Conservation (phyloP, 1,139 yeast genomes). For the Saccharomyces pastorianus region DNA sequence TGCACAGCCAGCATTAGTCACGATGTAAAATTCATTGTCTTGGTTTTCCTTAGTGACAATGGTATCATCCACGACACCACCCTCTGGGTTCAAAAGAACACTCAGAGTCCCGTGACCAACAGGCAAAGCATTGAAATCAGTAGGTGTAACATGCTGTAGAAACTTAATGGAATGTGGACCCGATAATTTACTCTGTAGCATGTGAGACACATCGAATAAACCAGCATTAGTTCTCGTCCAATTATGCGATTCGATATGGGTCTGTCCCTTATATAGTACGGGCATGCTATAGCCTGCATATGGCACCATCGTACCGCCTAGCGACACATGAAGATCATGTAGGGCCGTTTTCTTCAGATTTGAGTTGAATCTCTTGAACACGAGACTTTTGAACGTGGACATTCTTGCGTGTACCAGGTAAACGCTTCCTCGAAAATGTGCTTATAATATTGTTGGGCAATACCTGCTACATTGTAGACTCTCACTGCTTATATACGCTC, state of each 20-base stretch:
- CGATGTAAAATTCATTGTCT: slow-evolving; percentile 74
- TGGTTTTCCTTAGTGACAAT: slow-evolving; percentile 77
- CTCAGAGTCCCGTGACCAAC: slow-evolving; percentile 65
- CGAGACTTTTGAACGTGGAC: slow-evolving; percentile 3
- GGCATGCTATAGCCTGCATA: slow-evolving; percentile 97
- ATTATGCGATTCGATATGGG: slow-evolving; percentile 85
- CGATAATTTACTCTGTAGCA: slow-evolving; percentile 76
- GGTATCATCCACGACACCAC: slow-evolving; percentile 83
- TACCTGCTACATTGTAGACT: background rate
- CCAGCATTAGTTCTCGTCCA: slow-evolving; percentile 91
- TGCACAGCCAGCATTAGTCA: slow-evolving; percentile 95
- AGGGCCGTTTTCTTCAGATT: slow-evolving; percentile 62
- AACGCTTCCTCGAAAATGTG: background rate
- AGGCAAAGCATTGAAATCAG: slow-evolving; percentile 54
- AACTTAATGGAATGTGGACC: slow-evolving; percentile 67
- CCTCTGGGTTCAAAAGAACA: slow-evolving; percentile 62
- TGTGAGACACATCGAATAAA: slow-evolving; percentile 90
- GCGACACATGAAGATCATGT: slow-evolving; percentile 64
- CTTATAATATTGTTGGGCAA: background rate
- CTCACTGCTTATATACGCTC: background rate
- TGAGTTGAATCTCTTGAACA: slow-evolving; percentile 29
- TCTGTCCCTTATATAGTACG: slow-evolving; percentile 68
- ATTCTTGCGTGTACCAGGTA: background rate
- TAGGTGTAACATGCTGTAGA: slow-evolving; percentile 75
- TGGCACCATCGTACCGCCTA: slow-evolving; percentile 87